phyloP scores from a whole-genome alignment of 768 basidiomycete species.

The Cystofilobasidium ferigula region DNA sequence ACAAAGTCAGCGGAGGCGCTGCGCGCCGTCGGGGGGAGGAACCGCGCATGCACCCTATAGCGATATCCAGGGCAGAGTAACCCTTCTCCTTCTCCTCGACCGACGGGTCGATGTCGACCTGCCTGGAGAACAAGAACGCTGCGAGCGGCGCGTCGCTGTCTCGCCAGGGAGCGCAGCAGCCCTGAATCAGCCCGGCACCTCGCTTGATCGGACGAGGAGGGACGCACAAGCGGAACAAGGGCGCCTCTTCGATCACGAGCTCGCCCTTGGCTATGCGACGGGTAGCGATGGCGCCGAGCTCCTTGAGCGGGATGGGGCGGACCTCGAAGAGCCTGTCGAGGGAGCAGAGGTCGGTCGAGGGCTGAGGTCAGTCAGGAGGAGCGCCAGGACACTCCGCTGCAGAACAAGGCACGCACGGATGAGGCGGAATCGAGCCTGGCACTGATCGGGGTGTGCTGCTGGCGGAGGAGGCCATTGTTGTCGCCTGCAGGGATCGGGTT shows the following conservation, averaged over 20 bases:
- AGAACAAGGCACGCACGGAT: constrained; percentile 18
- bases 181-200: too few species aligned
- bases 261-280: constrained; percentile 13
- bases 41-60: constrained; percentile 13
- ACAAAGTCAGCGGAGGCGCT: neutral
- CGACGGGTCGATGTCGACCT: constrained; percentile 15
- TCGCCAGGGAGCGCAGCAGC: neutral
- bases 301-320: constrained; percentile 18
- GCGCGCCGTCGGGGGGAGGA: too few species aligned
- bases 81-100: constrained; percentile 10
- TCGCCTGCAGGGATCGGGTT: too few species aligned
- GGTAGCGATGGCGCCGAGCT: constrained; percentile 16
- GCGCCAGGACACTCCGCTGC: too few species aligned
- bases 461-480: too few species aligned
- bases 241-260: constrained; percentile 23
- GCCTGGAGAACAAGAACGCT: constrained; percentile 19
- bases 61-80: constrained; percentile 13
- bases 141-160: constrained; percentile 20
- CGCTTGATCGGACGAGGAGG: neutral
- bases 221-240: constrained; percentile 23
- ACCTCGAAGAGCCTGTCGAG: constrained; percentile 17
- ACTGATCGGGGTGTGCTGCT: neutral
- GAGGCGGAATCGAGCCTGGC: constrained; percentile 2
- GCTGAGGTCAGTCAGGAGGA: neutral
- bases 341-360: neutral